These are phyloP conservation scores for Eimeria nieschulzi DNA, from an alignment of 169 alveolate genomes.

Conservation along the genomic window DNA sequence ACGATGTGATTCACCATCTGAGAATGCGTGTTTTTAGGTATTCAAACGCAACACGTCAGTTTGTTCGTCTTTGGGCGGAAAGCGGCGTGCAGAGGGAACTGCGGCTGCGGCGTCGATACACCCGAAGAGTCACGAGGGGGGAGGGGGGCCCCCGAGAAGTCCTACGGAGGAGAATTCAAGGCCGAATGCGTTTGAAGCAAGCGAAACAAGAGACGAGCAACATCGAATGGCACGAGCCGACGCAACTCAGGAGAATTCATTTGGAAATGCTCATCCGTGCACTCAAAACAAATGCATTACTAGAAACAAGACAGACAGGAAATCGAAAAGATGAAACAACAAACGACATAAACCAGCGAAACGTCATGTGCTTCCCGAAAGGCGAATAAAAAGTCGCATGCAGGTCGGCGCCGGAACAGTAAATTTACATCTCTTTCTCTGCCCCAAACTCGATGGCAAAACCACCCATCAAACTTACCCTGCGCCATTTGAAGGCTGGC, in stretches of 20 bases:
- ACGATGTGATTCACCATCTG: too few species aligned
- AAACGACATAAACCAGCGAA: too few species aligned
- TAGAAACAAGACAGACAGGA: not conserved
- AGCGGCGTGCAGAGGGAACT: conserved; percentile 39
- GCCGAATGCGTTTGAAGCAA: not conserved
- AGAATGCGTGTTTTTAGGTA: not conserved
- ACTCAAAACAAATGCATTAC: not conserved
- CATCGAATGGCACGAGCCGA: conserved; percentile 13
- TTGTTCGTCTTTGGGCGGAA: conserved; percentile 38
- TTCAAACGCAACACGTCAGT: not conserved
- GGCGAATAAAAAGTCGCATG: too few species aligned
- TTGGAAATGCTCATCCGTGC: not conserved
- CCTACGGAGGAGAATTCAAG: conserved; percentile 14
- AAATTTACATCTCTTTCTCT: too few species aligned
- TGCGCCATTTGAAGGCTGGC: too few species aligned
- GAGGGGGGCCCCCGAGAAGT: conserved; percentile 31
- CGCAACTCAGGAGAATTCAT: not conserved
- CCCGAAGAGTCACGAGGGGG: conserved; percentile 24
- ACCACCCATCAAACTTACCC: too few species aligned
- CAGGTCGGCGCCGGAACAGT: too few species aligned
- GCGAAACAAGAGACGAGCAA: not conserved
- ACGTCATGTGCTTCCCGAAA: too few species aligned
- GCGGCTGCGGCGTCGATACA: conserved; percentile 21
- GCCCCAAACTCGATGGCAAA: too few species aligned
- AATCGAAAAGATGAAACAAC: not conserved